Percentiles rank a stretch among this genome's conserved stretches.
These are phyloP conservation scores for Beverwykella pulmonaria DNA, from an alignment of 495 filamentous ascomycete species.

Conservation along the genomic window DNA sequence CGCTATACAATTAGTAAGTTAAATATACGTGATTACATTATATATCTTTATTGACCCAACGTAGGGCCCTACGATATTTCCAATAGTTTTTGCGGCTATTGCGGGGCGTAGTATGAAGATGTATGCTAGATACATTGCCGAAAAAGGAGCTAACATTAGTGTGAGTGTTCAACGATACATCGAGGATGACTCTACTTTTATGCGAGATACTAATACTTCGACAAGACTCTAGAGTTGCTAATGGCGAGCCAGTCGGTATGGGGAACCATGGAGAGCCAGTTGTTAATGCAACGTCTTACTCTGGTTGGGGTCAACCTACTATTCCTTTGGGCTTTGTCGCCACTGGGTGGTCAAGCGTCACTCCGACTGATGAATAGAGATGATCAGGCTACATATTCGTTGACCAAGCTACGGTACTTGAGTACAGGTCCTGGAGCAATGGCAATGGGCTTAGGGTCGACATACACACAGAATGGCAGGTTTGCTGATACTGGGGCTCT, in stretches of 20 bases:
- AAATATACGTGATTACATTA: not conserved
- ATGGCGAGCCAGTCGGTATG: slow-evolving; percentile 39
- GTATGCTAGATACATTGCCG: slow-evolving; percentile 30
- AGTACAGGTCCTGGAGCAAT: slow-evolving; percentile 31
- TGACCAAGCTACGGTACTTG: slow-evolving; percentile 31
- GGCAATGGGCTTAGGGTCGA: slow-evolving; percentile 5
- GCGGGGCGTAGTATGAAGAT: slow-evolving; percentile 28
- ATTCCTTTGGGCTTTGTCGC: slow-evolving; percentile 38
- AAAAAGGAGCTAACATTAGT: slow-evolving; percentile 33
- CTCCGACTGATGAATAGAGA: slow-evolving; percentile 28
- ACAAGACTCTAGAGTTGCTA: slow-evolving; percentile 27
- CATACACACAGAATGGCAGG: slow-evolving; percentile 8
- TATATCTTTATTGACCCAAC: slow-evolving; percentile 2
- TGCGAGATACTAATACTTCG: not conserved
- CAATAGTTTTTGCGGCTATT: slow-evolving; percentile 39
- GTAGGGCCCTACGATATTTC: slow-evolving; percentile 39
- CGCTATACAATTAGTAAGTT: slow-evolving; percentile 31
- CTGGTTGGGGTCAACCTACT: slow-evolving; percentile 35
- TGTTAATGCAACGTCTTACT: slow-evolving; percentile 31
- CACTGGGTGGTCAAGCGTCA: slow-evolving; percentile 38
- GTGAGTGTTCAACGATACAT: slow-evolving; percentile 7
- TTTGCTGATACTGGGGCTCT: slow-evolving; percentile 13
- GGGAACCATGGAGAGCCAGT: slow-evolving; percentile 35
- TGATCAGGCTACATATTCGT: not conserved
- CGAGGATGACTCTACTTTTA: not conserved